Base-by-base conservation (phyloP, 2,329 filamentous ascomycete genomes). In the Samsoniella hepiali region DNA sequence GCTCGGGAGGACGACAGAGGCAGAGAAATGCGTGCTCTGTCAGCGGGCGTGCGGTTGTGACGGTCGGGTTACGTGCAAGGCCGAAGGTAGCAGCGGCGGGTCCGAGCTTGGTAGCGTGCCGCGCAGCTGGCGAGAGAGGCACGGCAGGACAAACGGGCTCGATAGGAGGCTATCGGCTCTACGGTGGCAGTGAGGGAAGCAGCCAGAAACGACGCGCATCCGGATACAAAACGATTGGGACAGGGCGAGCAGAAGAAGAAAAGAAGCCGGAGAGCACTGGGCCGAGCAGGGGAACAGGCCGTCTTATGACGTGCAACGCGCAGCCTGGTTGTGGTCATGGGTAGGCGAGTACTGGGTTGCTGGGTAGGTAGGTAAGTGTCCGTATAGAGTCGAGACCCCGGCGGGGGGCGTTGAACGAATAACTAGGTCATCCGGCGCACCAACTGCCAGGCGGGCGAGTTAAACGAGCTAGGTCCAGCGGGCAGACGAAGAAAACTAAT, bases 301-400 rank as follows among this genome's bases (percentile, higher is more conserved):
- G 44, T 63, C 60, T 63, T 63, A 63, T 63, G 60, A 63, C 60
- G 60, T 57, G 53, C 60, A 56, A 47, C 29, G 59, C 49, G 31
- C 34, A 63, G 60, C 60, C 60, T 51, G 53, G 40, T 57, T 9
- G 7, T 34, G 2, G 55, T 47, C 22, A 22, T 29, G 27, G 11
- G 27, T 38, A 22, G 22, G 22, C 22, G 22, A 22, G 22, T 22
- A 22, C 22, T 22, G 22, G 22, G 22, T 22, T 22, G 22, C 22
- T 22, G 22, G 22, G 22, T 22, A 22, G 22, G 22, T 22, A 22
- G 22, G 22, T 22, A 22, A 22, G 22, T 22, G 22, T 22, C 22
- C 22, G 22, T 22, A 22, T 22, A 22, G 49, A 62, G 58, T 54
- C 40, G n/a, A 45, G 58, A 11, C 38, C 29, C 38, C 31, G 29